Evolutionary conservation across 208 protist genomes (phyloP), one percentile per base, ranked within the genome.

Genomic region (Acanthamoeba culbertsoni): DNA sequence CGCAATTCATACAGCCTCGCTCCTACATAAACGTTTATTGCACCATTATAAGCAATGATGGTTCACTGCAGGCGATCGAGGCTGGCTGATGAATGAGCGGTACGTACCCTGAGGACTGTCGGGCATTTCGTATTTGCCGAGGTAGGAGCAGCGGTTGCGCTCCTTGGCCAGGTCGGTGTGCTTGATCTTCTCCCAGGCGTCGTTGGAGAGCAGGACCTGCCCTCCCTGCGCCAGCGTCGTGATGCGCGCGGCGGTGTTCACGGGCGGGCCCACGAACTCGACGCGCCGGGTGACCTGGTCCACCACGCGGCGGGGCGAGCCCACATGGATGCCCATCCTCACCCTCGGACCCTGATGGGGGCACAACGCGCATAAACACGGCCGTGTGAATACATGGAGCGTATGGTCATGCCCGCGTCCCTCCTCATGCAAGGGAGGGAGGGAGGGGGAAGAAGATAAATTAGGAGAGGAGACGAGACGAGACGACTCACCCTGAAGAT

Each of bases 171-270:
- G 62, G 31, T 71, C 62, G 0, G 62, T 71, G 62, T 71, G 20
- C 33, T 35, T 28, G 6, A 71, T 28, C 33, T 35, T 28, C 33
- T 71, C 62, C 6, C 35, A 71, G 62, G 62, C 63, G 16, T 16
- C n/a, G 6, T 37, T 28, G 12, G 63, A 43, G 33, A 73, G 63
- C 12, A 71, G 75, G 33, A 91, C 51, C 62, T 92, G 86, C 20
- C 86, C 86, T 14, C 86, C 86, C n/a, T 92, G 86, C 12, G 86
- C 86, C 28, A 92, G 40, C 37, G 28, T 31, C 14, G 86, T 77
- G 6, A 92, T 35, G 4, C 59, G 2, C 20, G 86, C 86, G 2
- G 43, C 62, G 14, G 28, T n/a, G 8, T 53, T 26, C 40, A 92
- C 86, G 2, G 35, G n/a, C 40, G 35, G 37, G 18, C 86, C 57